Evolutionary conservation across 345 rosid genomes (phyloP), one percentile per base, ranked within the genome.

Genomic region (Ricinus communis): DNA sequence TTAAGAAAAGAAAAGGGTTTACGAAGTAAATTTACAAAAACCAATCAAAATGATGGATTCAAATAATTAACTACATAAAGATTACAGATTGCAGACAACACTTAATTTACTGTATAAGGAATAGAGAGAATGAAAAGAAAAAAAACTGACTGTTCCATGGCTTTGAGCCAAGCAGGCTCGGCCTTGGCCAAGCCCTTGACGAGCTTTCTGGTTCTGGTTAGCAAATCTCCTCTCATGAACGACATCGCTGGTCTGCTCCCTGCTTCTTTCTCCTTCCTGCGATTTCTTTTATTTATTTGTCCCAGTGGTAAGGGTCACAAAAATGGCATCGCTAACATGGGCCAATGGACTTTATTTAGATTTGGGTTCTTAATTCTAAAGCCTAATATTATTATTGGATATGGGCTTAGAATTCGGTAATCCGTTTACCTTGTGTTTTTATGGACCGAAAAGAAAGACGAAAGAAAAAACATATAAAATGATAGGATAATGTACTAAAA

Each of bases 201-300:
- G 64, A 94, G 92, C 85, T 82, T 94, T 74, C 90, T 86, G 69
- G 90, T 83, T 78, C 79, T 88, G 11, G 90, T 66, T 2, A 94
- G 87, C 69, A 94, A 67, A 82, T 94, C 88, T 72, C 98, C 98
- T 82, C 81, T 91, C 96, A 78, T 85, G 85, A 86, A 91, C 77
- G 93, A 89, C 98, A 89, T 77, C 58, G 28, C 63, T 21, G 58
- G 52, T 5, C 8, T 36, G 11, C 25, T 14, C 24, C 27, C 2
- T 0, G 8, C n/a, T 21, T 52, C 8, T 49, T 54, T 31, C 64
- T 28, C 9, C 14, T 0, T 4, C 62, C 24, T 33, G 43, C 36
- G 9, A 27, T 59, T 19, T 38, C 2, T 38, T 27, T 19, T 33
- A 16, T 8, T 33, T 11, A 2, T 33, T 30, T 18, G 33, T 59